Conservation (phyloP, 208 protist genomes). For the Trypanosoma vivax region DNA sequence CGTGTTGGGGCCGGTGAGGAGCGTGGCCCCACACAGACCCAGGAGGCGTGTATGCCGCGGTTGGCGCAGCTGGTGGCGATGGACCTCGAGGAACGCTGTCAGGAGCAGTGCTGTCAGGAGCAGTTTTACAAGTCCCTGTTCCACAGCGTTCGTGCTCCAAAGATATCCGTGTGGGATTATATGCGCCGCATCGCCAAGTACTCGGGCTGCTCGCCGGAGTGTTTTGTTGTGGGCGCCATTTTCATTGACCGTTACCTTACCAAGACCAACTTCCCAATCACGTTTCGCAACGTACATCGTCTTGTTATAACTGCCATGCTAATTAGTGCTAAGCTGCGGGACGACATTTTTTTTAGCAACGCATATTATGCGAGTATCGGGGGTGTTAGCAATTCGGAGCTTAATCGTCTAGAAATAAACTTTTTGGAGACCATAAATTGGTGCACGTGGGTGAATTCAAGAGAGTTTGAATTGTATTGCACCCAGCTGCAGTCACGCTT, state of each 20-base stretch:
- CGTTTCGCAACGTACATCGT: constrained; percentile 67
- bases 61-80: constrained; percentile 45
- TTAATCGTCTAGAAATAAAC: constrained; percentile 72
- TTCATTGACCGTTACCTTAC: constrained; percentile 86
- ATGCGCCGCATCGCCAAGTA: constrained; percentile 89
- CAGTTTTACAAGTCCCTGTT: constrained; percentile 31
- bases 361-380: constrained; percentile 75
- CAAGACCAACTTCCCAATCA: constrained; percentile 46
- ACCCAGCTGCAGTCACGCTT: constrained; percentile 32
- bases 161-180: constrained; percentile 86
- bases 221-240: constrained; percentile 87
- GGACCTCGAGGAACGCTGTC: constrained; percentile 63
- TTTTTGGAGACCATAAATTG: constrained; percentile 77
- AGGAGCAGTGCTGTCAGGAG: constrained; percentile 22
- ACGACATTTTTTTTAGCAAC: constrained; percentile 84
- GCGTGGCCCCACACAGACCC: no score
- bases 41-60: no score
- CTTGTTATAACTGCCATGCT: constrained; percentile 59
- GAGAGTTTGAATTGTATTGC: constrained; percentile 46
- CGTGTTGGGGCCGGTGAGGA: no score
- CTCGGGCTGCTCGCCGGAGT: constrained; percentile 81
- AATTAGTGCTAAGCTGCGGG: constrained; percentile 74
- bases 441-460: constrained; percentile 69
- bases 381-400: constrained; percentile 43
- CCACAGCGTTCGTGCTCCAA: constrained; percentile 67